Conservation (phyloP, 768 basidiomycete species). For the Epithele typhae region DNA sequence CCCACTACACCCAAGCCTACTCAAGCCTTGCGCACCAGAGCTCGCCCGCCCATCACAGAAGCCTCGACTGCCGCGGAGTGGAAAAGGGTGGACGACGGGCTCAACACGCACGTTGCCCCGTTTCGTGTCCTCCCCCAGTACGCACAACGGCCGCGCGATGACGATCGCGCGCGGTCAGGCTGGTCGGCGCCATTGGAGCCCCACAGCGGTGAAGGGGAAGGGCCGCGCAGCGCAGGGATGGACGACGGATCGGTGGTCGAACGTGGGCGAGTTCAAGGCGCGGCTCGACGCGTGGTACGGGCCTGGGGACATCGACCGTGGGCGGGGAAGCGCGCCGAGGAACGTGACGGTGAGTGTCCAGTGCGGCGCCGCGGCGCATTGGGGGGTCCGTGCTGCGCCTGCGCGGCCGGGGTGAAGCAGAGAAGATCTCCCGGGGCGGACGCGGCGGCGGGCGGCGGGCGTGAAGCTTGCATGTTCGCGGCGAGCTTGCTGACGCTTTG, state of each 20-base stretch:
- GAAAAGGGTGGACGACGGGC: conserved; percentile 8
- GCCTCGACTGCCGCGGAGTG: conserved; percentile 3
- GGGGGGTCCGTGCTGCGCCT: no score
- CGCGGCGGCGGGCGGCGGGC: no score
- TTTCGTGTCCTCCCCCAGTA: conserved; percentile 2
- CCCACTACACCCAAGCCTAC: background rate
- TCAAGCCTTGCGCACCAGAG: background rate
- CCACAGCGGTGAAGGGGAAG: conserved; percentile 6
- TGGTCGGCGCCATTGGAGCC: background rate
- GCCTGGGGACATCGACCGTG: conserved; percentile 12
- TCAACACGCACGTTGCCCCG: conserved; percentile 13
- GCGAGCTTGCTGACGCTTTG: no score
- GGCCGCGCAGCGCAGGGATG: conserved; percentile 3
- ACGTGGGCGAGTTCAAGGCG: conserved; percentile 17
- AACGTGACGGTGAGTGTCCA: conserved; percentile 8
- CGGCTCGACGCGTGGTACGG: conserved; percentile 13
- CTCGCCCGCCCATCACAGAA: conserved; percentile 1
- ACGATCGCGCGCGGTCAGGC: conserved; percentile 3
- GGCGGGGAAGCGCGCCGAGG: conserved; percentile 5
- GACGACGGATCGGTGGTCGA: conserved; percentile 13
- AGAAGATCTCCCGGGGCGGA: no score
- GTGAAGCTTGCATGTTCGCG: no score
- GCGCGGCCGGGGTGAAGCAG: no score
- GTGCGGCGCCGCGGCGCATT: no score
- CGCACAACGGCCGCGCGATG: background rate